Evolutionary conservation across 1,284 basidiomycete genomes (phyloP), one percentile per base, ranked within the genome.

Genomic region (Pseudozyma pruni): DNA sequence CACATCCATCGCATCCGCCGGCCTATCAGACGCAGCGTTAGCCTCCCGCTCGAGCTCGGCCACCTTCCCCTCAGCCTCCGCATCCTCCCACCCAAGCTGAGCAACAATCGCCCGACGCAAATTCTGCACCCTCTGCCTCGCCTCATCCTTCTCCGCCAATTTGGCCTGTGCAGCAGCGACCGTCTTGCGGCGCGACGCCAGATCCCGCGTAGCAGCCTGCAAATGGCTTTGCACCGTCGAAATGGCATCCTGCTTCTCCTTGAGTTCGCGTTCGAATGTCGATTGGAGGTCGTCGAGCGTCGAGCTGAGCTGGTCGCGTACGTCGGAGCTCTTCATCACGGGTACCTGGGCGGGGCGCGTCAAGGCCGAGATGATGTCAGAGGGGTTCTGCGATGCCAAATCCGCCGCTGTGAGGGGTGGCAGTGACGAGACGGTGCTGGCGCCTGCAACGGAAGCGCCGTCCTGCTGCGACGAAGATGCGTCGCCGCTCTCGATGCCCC

Each of bases 271-370:
- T 42, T 90, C 87, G 82, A 96, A 98, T 86, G 95, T 91, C 0
- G 86, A 76, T 1, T 90, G 91, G 84, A 98, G 90, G 73, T 94
- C 93, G 92, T 71, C 25, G 11, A 81, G 70, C 29, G 75, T 72
- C 17, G 70, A 55, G n/a, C 47, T 53, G 48, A 81, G 76, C 53
- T 79, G 91, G 75, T 90, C 86, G 63, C 94, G 88, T 16, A 98
- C 90, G 80, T 97, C 93, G 69, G 92, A 89, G 70, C 91, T 93
- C 79, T 94, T 96, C 92, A 11, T 89, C 88, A 56, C 89, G 85
- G 37, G 88, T 87, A 20, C 89, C 87, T 54, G 79, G 37, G 55
- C 85, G 73, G 20, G 82, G 68, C 83, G 82, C 52, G 49, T 67
- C 14, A 72, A 32, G 8, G 64, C 44, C 41, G 87, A 86, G 50